Percentiles rank a stretch among this genome's conserved stretches.
Evolutionary conservation across 2,329 filamentous ascomycete species (phyloP).

Genomic region (Escovopsis weberi): DNA sequence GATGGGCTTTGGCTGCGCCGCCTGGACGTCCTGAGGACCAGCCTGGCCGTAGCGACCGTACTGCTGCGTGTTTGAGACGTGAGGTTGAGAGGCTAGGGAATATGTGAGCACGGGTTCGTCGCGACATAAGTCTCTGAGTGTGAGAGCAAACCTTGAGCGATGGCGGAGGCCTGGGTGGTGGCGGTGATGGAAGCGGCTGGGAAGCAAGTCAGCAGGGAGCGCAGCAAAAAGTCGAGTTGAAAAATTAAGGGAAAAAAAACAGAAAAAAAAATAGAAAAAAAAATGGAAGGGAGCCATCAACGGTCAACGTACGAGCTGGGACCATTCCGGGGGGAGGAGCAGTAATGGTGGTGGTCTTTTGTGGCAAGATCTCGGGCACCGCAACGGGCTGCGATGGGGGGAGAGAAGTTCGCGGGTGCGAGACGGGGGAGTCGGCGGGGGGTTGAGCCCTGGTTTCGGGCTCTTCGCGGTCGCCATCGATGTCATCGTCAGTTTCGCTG

Average conservation of each 20-base stretch:
- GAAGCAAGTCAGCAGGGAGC: slow-evolving; percentile 5
- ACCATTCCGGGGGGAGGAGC: slow-evolving; percentile 23
- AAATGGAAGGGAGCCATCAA: no score
- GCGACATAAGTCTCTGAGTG: background rate
- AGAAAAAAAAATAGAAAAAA: no score
- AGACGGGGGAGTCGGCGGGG: slow-evolving; percentile 79
- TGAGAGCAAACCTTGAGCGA: slow-evolving; percentile 12
- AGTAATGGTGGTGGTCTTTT: slow-evolving; percentile 34
- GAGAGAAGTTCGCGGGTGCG: slow-evolving; percentile 72
- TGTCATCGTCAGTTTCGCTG: slow-evolving; percentile 70
- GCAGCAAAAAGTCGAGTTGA: background rate
- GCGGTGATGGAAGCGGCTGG: slow-evolving; percentile 9
- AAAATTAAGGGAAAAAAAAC: no score
- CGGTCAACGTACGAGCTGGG: slow-evolving; percentile 16
- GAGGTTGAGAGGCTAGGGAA: slow-evolving; percentile 27
- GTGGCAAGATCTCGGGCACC: slow-evolving; percentile 41
- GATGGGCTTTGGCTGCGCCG: slow-evolving; percentile 61
- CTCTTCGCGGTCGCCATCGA: slow-evolving; percentile 90
- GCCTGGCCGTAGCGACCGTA: slow-evolving; percentile 57
- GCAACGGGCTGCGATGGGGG: slow-evolving; percentile 51
- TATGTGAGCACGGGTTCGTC: slow-evolving; percentile 5
- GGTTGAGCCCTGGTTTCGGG: slow-evolving; percentile 88
- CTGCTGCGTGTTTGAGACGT: slow-evolving; percentile 44
- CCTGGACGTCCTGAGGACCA: slow-evolving; percentile 39
- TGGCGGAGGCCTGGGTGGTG: slow-evolving; percentile 14